A percentile compares a stretch with the other conserved stretches of the same genome.
These are phyloP conservation scores for Botrytis paeoniae DNA, from an alignment of 2,329 filamentous ascomycete species.

Conservation along the genomic window DNA sequence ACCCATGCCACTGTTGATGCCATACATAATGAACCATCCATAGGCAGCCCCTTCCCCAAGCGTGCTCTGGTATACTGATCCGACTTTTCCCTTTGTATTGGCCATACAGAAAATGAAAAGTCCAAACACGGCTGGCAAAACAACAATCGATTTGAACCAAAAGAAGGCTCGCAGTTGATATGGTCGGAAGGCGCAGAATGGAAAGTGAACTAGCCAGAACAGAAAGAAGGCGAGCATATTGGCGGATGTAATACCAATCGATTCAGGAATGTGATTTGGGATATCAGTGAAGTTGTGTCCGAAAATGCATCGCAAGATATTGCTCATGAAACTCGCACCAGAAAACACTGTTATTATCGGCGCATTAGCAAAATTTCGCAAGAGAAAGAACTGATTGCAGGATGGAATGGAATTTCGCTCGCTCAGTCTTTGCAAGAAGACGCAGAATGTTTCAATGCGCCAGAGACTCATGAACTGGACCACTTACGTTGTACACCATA, in stretches of 20 bases:
- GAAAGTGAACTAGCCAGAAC: conserved; percentile 54
- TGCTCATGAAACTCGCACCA: conserved; percentile 50
- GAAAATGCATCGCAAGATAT: conserved; percentile 47
- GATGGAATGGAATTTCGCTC: not conserved
- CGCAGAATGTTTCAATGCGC: not conserved
- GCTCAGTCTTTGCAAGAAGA: not conserved
- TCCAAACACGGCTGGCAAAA: conserved; percentile 40
- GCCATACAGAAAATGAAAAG: conserved; percentile 43
- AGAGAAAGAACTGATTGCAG: not conserved
- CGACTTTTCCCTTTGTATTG: conserved; percentile 39
- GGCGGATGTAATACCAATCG: conserved; percentile 41
- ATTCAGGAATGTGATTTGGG: conserved; percentile 40
- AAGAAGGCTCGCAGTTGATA: conserved; percentile 47
- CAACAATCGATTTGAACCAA: conserved; percentile 35
- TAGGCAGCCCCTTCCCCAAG: conserved; percentile 22
- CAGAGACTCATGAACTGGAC: conserved; percentile 6
- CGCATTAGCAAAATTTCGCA: not conserved
- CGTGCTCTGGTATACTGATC: conserved; percentile 31
- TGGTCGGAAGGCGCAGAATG: conserved; percentile 44
- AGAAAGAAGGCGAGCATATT: conserved; percentile 50
- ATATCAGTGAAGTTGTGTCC: conserved; percentile 34
- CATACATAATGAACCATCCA: conserved; percentile 42
- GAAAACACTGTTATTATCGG: conserved; percentile 36
- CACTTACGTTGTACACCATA: conserved; percentile 65
- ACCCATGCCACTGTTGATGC: conserved; percentile 43